These are phyloP conservation scores for Kwoniella bestiolae DNA, from an alignment of 768 basidiomycete species.

Conservation along the genomic window DNA sequence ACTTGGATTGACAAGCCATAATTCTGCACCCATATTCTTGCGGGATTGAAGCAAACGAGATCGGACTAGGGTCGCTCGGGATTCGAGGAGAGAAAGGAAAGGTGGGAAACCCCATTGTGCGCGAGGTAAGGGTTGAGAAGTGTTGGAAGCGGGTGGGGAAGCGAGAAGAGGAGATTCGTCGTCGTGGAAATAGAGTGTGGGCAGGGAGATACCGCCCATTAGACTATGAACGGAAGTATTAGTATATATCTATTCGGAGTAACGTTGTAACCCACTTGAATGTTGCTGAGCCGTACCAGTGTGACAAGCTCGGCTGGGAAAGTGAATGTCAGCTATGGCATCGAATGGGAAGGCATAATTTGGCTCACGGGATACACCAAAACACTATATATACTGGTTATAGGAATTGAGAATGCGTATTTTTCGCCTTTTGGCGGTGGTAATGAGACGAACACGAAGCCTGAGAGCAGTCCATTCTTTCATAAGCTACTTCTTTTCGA, in stretches of 20 bases:
- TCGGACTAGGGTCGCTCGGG: constrained; percentile 79
- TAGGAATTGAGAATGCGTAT: constrained; percentile 92
- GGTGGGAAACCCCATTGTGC: constrained; percentile 81
- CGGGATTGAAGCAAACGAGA: constrained; percentile 65
- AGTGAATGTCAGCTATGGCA: background rate
- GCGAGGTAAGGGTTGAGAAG: constrained; percentile 25
- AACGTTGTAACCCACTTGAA: constrained; percentile 90
- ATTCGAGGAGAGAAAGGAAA: constrained; percentile 73
- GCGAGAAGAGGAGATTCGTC: constrained; percentile 73
- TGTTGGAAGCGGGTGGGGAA: constrained; percentile 20
- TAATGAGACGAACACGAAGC: constrained; percentile 81
- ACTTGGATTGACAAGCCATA: constrained; percentile 92
- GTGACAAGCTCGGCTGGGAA: constrained; percentile 46
- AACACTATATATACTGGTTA: constrained; percentile 86
- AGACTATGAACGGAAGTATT: constrained; percentile 29
- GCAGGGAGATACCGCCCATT: constrained; percentile 64
- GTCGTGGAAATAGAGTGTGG: constrained; percentile 93
- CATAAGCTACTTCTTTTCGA: background rate
- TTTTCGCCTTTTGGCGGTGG: constrained; percentile 82
- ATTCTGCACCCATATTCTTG: constrained; percentile 65
- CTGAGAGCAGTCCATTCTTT: constrained; percentile 57
- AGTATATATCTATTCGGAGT: no score
- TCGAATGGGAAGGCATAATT: constrained; percentile 66
- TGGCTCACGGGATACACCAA: constrained; percentile 80
- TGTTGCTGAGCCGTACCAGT: constrained; percentile 59